These are phyloP conservation scores for Rhynchospora pubera DNA, from an alignment of 176 grass and related monocot genomes.

Conservation along the genomic window DNA sequence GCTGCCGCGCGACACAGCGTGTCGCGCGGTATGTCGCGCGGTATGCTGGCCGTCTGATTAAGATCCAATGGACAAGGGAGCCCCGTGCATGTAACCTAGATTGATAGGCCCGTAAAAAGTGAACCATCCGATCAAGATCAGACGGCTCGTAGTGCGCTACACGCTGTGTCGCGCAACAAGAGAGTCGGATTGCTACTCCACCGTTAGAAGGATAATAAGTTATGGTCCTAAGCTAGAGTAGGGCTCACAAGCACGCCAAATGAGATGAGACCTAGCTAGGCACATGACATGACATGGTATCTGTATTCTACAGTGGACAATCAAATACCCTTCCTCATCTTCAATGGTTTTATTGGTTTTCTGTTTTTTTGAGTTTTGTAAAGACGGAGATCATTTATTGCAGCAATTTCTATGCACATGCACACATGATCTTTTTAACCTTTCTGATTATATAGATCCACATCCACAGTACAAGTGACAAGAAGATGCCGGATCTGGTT, in stretches of 20 bases:
- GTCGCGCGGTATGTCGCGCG: no score
- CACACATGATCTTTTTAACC: neutral
- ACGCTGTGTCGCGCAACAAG: no score
- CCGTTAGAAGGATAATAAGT: neutral
- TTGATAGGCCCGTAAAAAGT: no score
- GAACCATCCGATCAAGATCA: no score
- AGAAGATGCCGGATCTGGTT: neutral
- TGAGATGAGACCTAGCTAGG: slow-evolving; percentile 3
- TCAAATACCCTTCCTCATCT: neutral
- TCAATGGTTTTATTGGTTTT: neutral
- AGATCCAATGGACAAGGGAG: no score
- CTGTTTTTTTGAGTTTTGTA: neutral
- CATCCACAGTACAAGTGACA: neutral
- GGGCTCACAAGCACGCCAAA: slow-evolving; percentile 3
- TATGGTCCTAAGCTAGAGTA: neutral
- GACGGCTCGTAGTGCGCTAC: no score
- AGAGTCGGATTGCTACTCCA: no score
- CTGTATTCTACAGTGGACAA: neutral
- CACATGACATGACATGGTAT: slow-evolving; percentile 21
- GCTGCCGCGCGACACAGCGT: no score
- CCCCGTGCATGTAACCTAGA: no score
- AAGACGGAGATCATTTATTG: neutral
- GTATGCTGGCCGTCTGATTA: no score
- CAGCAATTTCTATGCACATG: slow-evolving; percentile 10
- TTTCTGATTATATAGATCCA: neutral